Evolutionary conservation across 306 rosid genomes (phyloP).

Genomic region (Cercis canadensis): DNA sequence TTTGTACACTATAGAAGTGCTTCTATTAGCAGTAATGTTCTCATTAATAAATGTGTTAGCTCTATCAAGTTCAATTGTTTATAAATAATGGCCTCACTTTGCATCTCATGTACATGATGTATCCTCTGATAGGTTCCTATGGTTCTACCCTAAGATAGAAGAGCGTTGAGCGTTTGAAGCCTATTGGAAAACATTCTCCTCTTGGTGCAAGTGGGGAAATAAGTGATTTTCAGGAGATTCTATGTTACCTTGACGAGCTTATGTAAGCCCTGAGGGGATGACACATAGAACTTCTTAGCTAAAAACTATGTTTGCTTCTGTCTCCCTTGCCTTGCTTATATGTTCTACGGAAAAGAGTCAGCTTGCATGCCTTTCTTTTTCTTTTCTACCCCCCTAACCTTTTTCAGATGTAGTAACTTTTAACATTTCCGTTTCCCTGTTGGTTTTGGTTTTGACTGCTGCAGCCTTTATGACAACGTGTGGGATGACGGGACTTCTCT

Average conservation of each 20-base stretch:
- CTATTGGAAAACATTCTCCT: slow-evolving; percentile 66
- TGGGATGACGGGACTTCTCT: slow-evolving; percentile 78
- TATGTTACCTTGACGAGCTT: slow-evolving; percentile 60
- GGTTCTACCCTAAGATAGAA: slow-evolving; percentile 70
- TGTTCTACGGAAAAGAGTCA: neutral
- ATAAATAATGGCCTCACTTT: neutral
- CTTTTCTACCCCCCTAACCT: too few species aligned
- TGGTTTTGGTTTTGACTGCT: slow-evolving; percentile 6
- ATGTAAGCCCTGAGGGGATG: slow-evolving; percentile 44
- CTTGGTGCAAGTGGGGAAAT: slow-evolving; percentile 73
- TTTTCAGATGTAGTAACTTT: slow-evolving; percentile 17
- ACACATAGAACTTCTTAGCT: neutral
- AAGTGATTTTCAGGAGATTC: slow-evolving; percentile 68
- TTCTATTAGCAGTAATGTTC: neutral
- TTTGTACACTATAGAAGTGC: neutral
- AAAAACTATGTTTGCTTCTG: neutral
- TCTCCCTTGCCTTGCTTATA: neutral
- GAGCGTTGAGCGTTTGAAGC: slow-evolving; percentile 63
- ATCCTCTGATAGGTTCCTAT: slow-evolving; percentile 29
- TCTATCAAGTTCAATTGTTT: neutral
- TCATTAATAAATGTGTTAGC: neutral
- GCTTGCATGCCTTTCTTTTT: neutral
- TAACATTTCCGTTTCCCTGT: neutral
- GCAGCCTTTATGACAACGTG: slow-evolving; percentile 70
- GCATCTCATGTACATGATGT: neutral